Evolutionary conservation across 164 flowering plant genomes (phyloP).

Genomic region (Macadamia integrifolia): DNA sequence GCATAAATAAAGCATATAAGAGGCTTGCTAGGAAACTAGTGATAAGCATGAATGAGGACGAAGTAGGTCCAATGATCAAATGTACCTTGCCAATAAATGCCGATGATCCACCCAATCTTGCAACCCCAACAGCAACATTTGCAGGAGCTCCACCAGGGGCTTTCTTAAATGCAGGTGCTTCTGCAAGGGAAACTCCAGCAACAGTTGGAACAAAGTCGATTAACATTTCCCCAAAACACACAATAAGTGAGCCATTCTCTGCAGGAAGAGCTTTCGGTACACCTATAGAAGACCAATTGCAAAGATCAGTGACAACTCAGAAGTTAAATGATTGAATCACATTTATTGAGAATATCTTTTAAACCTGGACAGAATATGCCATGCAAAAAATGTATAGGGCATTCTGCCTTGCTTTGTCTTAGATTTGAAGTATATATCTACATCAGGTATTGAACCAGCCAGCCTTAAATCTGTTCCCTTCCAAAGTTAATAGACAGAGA

Average conservation of each 20-base stretch:
- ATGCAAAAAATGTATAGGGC: not conserved
- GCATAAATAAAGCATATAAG: no score
- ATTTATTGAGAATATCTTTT: not conserved
- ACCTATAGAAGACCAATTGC: conserved; percentile 20
- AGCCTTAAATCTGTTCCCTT: not conserved
- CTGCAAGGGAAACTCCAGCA: conserved; percentile 77
- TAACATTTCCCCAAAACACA: conserved; percentile 90
- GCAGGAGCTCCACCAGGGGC: conserved; percentile 97
- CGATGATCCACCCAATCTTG: conserved; percentile 70
- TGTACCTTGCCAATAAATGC: conserved; percentile 86
- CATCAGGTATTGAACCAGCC: not conserved
- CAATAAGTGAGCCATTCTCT: conserved; percentile 38
- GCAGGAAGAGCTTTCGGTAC: conserved; percentile 12
- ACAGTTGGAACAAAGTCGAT: conserved; percentile 86
- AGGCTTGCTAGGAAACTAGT: no score
- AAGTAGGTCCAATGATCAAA: not conserved
- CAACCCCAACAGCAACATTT: conserved; percentile 81
- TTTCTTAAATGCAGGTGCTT: conserved; percentile 83
- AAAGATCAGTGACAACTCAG: not conserved
- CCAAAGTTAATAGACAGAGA: not conserved
- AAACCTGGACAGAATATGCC: not conserved
- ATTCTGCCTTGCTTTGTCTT: not conserved
- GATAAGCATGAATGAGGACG: not conserved
- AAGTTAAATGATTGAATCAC: not conserved
- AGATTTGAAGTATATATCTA: not conserved